These are phyloP conservation scores for Ophiostoma piceae DNA, from an alignment of 2,329 filamentous ascomycete species.

Conservation along the genomic window DNA sequence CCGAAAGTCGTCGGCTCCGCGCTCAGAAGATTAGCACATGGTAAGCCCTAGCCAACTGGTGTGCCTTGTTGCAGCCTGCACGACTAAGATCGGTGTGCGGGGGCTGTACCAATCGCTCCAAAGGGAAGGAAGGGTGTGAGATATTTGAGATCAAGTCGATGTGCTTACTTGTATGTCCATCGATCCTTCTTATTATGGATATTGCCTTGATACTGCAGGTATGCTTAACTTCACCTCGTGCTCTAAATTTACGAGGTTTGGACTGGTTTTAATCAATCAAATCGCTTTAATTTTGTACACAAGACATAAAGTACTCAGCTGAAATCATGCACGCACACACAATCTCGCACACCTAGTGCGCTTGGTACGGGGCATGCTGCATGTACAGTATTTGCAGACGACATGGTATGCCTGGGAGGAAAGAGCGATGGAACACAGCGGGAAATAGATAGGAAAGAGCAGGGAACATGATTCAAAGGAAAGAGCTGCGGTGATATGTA, in stretches of 20 bases:
- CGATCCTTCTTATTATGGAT: neutral
- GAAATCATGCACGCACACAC: neutral
- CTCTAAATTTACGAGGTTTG: neutral
- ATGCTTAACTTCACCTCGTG: neutral
- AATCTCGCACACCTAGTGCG: neutral
- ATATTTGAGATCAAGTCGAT: neutral
- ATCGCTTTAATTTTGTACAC: neutral
- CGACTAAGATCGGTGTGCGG: no score
- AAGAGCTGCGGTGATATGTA: neutral
- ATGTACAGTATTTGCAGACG: neutral
- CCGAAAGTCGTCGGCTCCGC: neutral
- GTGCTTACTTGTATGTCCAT: neutral
- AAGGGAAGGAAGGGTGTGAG: neutral
- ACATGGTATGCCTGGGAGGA: neutral
- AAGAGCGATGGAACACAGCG: neutral
- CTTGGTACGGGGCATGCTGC: neutral
- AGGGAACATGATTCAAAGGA: neutral
- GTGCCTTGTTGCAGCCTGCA: no score
- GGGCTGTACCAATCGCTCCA: neutral
- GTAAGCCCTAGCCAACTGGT: no score
- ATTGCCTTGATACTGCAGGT: neutral
- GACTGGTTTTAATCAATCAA: no score
- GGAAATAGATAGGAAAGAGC: neutral
- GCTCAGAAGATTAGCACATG: neutral
- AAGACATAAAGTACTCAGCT: neutral